Evolutionary conservation across 768 basidiomycete species (phyloP).

Genomic region (Cubamyces sp.): DNA sequence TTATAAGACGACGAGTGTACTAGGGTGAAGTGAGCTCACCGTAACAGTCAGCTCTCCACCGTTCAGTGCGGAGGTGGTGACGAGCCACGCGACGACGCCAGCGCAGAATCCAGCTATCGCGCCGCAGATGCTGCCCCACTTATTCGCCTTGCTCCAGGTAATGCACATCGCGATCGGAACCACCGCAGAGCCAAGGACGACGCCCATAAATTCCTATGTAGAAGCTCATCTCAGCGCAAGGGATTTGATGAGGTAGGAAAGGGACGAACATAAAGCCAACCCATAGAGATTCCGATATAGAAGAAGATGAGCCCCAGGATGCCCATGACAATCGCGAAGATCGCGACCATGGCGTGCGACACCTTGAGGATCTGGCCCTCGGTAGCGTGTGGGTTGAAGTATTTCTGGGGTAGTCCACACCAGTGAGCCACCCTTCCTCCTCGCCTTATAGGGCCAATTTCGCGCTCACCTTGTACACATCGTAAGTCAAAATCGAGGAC

Average conservation of each 20-base stretch:
- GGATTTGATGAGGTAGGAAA: neutral
- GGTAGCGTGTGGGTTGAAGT: slow-evolving; percentile 82
- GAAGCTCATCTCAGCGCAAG: neutral
- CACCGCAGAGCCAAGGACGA: slow-evolving; percentile 83
- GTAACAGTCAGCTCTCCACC: slow-evolving; percentile 70
- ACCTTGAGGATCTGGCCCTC: slow-evolving; percentile 71
- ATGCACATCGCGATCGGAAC: slow-evolving; percentile 86
- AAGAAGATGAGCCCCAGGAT: slow-evolving; percentile 85
- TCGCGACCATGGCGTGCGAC: slow-evolving; percentile 69
- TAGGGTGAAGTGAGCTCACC: slow-evolving; percentile 40
- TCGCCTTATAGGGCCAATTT: neutral
- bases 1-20: neutral
- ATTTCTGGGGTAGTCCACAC: slow-evolving; percentile 46
- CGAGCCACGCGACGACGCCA: slow-evolving; percentile 85
- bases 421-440: neutral
- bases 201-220: slow-evolving; percentile 82
- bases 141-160: slow-evolving; percentile 86
- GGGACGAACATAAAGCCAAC: slow-evolving; percentile 82
- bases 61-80: slow-evolving; percentile 74
- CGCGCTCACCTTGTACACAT: slow-evolving; percentile 70
- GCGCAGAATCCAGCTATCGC: slow-evolving; percentile 67
- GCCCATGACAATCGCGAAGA: slow-evolving; percentile 79
- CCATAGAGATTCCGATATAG: slow-evolving; percentile 91
- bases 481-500: slow-evolving; percentile 81
- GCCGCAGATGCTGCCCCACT: slow-evolving; percentile 80